Evolutionary conservation across 2,329 filamentous ascomycete genomes (phyloP).

Genomic region (Zarea fungicola): DNA sequence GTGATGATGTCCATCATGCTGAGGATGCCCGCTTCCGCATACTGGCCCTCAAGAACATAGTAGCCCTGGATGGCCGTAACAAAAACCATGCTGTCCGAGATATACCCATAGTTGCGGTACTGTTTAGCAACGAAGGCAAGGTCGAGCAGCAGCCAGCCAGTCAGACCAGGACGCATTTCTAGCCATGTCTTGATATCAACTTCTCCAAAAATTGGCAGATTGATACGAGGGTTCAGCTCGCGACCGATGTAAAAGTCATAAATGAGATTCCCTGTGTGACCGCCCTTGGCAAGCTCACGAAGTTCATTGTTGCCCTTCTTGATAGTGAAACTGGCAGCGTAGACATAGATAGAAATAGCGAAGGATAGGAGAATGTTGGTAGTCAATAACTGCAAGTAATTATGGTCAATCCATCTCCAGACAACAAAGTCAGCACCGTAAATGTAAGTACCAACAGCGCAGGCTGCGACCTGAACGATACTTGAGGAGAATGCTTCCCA

Average conservation of each 20-base stretch:
- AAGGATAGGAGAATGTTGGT: slow-evolving; percentile 73
- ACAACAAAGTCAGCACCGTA: slow-evolving; percentile 74
- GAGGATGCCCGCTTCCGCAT: slow-evolving; percentile 78
- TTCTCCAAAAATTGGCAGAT: slow-evolving; percentile 70
- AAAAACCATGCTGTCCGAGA: slow-evolving; percentile 79
- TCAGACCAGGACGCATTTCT: slow-evolving; percentile 80
- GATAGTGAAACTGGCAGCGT: slow-evolving; percentile 72
- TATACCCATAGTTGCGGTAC: slow-evolving; percentile 71
- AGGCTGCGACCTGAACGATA: slow-evolving; percentile 61
- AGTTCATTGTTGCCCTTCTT: slow-evolving; percentile 61
- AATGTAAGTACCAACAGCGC: slow-evolving; percentile 64
- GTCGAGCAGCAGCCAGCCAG: slow-evolving; percentile 80
- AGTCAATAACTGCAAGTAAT: slow-evolving; percentile 79
- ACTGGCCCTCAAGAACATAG: slow-evolving; percentile 77
- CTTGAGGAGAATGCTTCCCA: slow-evolving; percentile 67
- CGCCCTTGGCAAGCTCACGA: slow-evolving; percentile 74
- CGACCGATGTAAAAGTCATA: slow-evolving; percentile 98
- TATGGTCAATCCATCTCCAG: slow-evolving; percentile 86
- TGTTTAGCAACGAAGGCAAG: slow-evolving; percentile 79
- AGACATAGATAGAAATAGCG: slow-evolving; percentile 66
- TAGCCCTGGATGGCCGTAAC: slow-evolving; percentile 68
- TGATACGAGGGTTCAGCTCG: slow-evolving; percentile 81
- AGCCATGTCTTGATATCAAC: slow-evolving; percentile 85
- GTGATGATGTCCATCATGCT: slow-evolving; percentile 89
- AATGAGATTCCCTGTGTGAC: slow-evolving; percentile 71